Conservation (phyloP, 306 rosid species). For the Alnus rubra region DNA sequence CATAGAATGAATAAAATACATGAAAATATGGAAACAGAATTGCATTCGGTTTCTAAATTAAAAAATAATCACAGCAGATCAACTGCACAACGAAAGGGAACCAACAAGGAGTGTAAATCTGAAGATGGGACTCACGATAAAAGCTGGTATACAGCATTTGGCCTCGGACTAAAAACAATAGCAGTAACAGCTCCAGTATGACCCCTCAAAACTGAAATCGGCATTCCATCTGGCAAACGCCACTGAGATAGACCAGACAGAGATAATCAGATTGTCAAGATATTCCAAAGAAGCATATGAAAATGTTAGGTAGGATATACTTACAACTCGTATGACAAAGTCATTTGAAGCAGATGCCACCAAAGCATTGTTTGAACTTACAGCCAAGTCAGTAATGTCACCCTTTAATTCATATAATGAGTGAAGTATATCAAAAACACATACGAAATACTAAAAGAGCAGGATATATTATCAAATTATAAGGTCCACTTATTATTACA, state of each 20-base stretch:
- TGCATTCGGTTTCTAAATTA: conserved; percentile 6
- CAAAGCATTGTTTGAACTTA: conserved; percentile 68
- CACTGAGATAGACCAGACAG: conserved; percentile 54
- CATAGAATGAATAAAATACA: conserved; percentile 1
- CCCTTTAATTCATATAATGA: conserved; percentile 58
- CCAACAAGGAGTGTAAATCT: conserved; percentile 27
- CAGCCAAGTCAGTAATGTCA: conserved; percentile 82
- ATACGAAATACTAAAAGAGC: conserved; percentile 5
- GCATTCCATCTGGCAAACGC: conserved; percentile 91
- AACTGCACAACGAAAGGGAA: conserved; percentile 16
- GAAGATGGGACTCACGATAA: conserved; percentile 66
- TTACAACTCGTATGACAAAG: conserved; percentile 84
- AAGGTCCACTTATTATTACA: conserved; percentile 29
- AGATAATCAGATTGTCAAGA: conserved; percentile 24
- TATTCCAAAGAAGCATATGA: conserved; percentile 18
- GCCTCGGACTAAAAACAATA: conserved; percentile 85
- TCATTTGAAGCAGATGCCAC: conserved; percentile 97
- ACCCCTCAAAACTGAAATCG: conserved; percentile 84
- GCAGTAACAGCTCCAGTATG: conserved; percentile 86
- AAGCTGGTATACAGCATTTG: conserved; percentile 58
- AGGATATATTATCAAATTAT: conserved; percentile 8
- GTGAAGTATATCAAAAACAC: conserved; percentile 20
- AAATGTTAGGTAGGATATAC: conserved; percentile 29
- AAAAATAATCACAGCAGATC: conserved; percentile 10
- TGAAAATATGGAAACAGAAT: conserved; percentile 7